These are phyloP conservation scores for Artemisia tridentata DNA, from an alignment of 129 eudicot species.

Conservation along the genomic window DNA sequence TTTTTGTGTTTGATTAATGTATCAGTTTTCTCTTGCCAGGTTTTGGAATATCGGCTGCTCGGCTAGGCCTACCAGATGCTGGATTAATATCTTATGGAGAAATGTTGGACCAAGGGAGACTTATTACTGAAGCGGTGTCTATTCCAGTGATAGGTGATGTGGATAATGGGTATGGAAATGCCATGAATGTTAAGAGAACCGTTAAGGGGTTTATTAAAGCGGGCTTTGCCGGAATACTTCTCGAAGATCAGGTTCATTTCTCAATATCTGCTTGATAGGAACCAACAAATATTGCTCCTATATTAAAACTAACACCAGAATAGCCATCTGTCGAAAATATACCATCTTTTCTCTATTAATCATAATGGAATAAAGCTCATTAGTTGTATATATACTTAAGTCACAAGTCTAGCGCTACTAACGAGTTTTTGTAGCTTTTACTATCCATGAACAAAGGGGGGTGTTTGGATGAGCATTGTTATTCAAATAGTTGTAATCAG, in stretches of 20 bases:
- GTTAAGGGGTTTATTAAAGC: conserved; percentile 82
- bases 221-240: conserved; percentile 90
- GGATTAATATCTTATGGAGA: conserved; percentile 94
- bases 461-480: too few species aligned
- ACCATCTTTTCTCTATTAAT: too few species aligned
- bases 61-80: conserved; percentile 84
- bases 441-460: too few species aligned
- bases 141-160: conserved; percentile 96
- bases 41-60: conserved; percentile 88
- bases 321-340: too few species aligned
- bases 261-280: too few species aligned
- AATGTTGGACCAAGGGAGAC: conserved; percentile 87
- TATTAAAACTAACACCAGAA: too few species aligned
- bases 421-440: too few species aligned
- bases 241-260: conserved; percentile 86
- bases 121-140: conserved; percentile 73
- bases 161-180: conserved; percentile 94
- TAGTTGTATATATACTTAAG: too few species aligned
- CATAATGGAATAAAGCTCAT: too few species aligned
- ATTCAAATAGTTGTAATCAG: too few species aligned
- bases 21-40: conserved; percentile 38
- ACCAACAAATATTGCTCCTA: too few species aligned
- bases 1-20: neutral
- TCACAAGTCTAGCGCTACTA: too few species aligned
- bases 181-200: conserved; percentile 94